phyloP scores from a whole-genome alignment of 2,329 filamentous ascomycete genomes.

The Zymoseptoria pseudotritici region DNA sequence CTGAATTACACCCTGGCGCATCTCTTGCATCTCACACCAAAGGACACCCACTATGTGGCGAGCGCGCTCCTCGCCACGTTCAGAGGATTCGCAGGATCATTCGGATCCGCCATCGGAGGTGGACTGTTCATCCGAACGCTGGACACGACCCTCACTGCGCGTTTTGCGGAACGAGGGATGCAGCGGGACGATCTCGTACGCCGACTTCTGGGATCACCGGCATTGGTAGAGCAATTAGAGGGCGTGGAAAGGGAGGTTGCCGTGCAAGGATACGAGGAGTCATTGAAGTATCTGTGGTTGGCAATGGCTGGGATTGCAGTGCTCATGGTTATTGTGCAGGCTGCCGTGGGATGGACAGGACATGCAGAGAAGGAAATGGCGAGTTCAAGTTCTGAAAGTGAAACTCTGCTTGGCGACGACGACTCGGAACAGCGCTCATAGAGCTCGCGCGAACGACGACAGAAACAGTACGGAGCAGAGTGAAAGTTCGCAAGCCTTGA shows the following conservation, averaged over 20 bases:
- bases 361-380: constrained; percentile 7
- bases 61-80: constrained; percentile 73
- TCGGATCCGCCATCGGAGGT: constrained; percentile 72
- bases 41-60: constrained; percentile 64
- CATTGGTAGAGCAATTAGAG: constrained; percentile 42
- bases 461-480: neutral
- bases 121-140: constrained; percentile 64
- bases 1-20: constrained; percentile 80
- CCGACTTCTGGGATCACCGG: constrained; percentile 53
- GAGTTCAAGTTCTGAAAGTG: neutral
- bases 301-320: constrained; percentile 44
- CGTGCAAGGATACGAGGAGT: constrained; percentile 47
- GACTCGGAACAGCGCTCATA: neutral
- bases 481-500: too few species aligned
- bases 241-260: constrained; percentile 48
- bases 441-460: neutral
- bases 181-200: constrained; percentile 42
- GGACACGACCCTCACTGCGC: constrained; percentile 45
- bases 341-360: constrained; percentile 48
- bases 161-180: constrained; percentile 46
- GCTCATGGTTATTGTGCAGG: constrained; percentile 47
- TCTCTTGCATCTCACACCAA: constrained; percentile 61
- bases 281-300: constrained; percentile 47
- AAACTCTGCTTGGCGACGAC: neutral
- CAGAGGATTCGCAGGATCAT: constrained; percentile 72